phyloP scores from a whole-genome alignment of 2,329 filamentous ascomycete species.

The Paecilomyces formosus region DNA sequence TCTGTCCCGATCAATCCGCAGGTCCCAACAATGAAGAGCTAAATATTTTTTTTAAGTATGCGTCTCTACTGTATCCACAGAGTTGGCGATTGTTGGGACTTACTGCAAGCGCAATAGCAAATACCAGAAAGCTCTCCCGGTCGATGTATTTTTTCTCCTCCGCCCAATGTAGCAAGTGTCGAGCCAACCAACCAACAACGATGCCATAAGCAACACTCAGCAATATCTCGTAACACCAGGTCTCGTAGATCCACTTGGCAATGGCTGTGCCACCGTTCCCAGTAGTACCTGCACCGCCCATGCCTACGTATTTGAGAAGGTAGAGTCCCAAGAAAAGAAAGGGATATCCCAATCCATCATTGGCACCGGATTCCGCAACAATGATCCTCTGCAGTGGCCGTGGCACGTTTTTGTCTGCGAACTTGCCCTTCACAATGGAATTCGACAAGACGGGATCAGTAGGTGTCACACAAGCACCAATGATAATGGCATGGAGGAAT shows the following conservation, averaged over 20 bases:
- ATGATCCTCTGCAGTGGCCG: conserved; percentile 73
- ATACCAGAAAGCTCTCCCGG: conserved; percentile 79
- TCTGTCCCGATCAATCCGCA: conserved; percentile 82
- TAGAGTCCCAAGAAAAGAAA: conserved; percentile 83
- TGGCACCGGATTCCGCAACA: conserved; percentile 75
- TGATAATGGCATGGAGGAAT: conserved; percentile 70
- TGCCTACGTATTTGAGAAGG: conserved; percentile 66
- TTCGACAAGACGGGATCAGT: conserved; percentile 85
- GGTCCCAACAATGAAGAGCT: conserved; percentile 77
- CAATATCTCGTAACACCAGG: conserved; percentile 74
- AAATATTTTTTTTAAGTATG: conserved; percentile 4
- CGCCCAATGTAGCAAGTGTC: conserved; percentile 75
- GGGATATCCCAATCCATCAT: conserved; percentile 82
- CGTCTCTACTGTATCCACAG: not conserved
- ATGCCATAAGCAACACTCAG: conserved; percentile 72
- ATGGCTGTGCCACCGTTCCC: conserved; percentile 62
- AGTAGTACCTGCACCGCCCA: conserved; percentile 45
- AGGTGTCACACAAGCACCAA: conserved; percentile 83
- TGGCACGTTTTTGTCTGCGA: conserved; percentile 84
- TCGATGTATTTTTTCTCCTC: conserved; percentile 77
- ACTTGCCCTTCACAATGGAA: conserved; percentile 87
- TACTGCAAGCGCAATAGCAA: conserved; percentile 72
- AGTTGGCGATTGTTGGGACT: too few relatives aligned
- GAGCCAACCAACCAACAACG: conserved; percentile 70
- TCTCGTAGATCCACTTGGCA: conserved; percentile 76